Conservation (phyloP, 2,329 filamentous ascomycete genomes). For the Ascochyta pisi region DNA sequence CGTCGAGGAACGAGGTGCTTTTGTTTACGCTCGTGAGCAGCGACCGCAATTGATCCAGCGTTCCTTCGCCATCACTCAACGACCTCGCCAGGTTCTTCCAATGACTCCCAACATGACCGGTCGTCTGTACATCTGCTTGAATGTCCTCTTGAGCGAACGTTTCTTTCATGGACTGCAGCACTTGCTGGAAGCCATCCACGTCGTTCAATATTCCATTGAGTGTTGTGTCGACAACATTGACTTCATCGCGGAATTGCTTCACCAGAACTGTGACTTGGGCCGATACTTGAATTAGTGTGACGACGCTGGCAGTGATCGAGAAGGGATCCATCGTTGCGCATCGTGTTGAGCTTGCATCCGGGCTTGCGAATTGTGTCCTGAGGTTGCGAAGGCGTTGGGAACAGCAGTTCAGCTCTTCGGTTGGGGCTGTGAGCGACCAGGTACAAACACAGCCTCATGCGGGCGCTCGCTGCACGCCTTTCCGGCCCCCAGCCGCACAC, state of each 20-base stretch:
- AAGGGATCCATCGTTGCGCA: slow-evolving; percentile 25
- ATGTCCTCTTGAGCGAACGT: slow-evolving; percentile 30
- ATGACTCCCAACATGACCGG: slow-evolving; percentile 31
- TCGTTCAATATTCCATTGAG: slow-evolving; percentile 29
- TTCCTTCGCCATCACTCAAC: slow-evolving; percentile 28
- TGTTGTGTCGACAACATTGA: slow-evolving; percentile 28
- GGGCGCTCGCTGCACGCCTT: slow-evolving; percentile 8
- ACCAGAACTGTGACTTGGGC: slow-evolving; percentile 24
- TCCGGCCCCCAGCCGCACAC: slow-evolving; percentile 7
- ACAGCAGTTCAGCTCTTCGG: slow-evolving; percentile 15
- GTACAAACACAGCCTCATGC: slow-evolving; percentile 15
- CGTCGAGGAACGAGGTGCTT: slow-evolving; percentile 25
- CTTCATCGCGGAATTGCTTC: slow-evolving; percentile 29
- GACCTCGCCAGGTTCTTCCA: slow-evolving; percentile 33
- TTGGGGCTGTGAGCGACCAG: slow-evolving; percentile 13
- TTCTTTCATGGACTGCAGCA: slow-evolving; percentile 33
- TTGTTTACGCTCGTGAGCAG: slow-evolving; percentile 28
- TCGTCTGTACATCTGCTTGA: slow-evolving; percentile 22
- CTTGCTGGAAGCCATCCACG: slow-evolving; percentile 28
- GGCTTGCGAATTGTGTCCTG: background rate
- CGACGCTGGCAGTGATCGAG: slow-evolving; percentile 25
- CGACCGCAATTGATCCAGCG: slow-evolving; percentile 22
- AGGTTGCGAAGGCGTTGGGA: background rate
- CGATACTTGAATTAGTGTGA: slow-evolving; percentile 29
- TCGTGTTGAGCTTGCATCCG: slow-evolving; percentile 5